Base-by-base conservation (phyloP, 2,329 filamentous ascomycete genomes). In the Ophiostoma sp. region DNA sequence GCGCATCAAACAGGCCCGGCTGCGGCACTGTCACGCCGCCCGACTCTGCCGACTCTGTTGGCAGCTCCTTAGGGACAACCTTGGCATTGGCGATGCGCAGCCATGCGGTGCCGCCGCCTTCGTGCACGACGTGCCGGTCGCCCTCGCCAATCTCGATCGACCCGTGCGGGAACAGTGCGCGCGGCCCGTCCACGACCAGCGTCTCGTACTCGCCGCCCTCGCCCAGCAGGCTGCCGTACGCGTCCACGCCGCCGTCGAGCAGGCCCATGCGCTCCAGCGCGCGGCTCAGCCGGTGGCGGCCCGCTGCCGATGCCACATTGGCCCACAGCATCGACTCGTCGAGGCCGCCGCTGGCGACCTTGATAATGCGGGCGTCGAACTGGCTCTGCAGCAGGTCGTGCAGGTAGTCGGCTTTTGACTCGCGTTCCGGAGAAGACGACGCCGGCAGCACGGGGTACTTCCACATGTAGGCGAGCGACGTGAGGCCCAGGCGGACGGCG, bases 121-220 rank as follows among this genome's bases (percentile, higher is more conserved):
- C 91, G 52, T 79, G 80, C 6, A 90, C 82, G 5, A 88, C 79
- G 68, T 80, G 80, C 70, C 81, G 83, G 71, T 84, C 83, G 4
- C 79, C 78, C 1, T 86, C 84, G 0, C 80, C 80, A 41, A 97
- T 81, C 60, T 83, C 81, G 72, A 98, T 90, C 68, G 83, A 86
- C 1, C 71, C 73, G 1, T 31, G 4, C 73, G 84, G 86, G 84
- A 95, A 97, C 72, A 97, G 78, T 67, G 81, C 81, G 0, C 76
- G 75, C 10, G 94, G 94, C 13, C 94, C 95, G 79, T 93, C 88
- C 48, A 98, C 77, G 64, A 95, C 93, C 68, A 98, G 81, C 39
- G 93, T 98, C 84, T 98, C 95, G 79, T 96, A 98, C 81, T 98
- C 95, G 3, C 95, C 95, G 6, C 95, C 95, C 78, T 98, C 95